Conservation (phyloP, 768 basidiomycete species). For the Boletus rubroflammeus region DNA sequence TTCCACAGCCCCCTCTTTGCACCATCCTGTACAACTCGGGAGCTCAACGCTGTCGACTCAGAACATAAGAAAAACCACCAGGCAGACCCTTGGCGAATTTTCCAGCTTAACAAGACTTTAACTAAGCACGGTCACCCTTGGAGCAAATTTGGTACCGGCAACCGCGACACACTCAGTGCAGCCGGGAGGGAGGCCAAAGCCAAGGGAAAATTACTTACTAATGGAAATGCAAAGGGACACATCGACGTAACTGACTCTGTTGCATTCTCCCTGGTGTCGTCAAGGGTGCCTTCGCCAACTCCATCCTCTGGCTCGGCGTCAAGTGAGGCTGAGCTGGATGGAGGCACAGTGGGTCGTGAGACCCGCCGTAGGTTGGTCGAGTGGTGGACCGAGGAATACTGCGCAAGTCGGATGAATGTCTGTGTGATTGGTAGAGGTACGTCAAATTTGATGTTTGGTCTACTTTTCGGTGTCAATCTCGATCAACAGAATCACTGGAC, state of each 20-base stretch:
- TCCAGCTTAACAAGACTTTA: slow-evolving; percentile 88
- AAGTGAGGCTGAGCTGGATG: slow-evolving; percentile 67
- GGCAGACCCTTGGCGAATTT: slow-evolving; percentile 87
- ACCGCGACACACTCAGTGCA: slow-evolving; percentile 65
- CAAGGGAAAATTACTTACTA: slow-evolving; percentile 39
- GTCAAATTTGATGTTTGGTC: not conserved
- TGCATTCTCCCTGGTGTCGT: slow-evolving; percentile 45
- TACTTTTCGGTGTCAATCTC: not conserved
- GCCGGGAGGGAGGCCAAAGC: slow-evolving; percentile 56
- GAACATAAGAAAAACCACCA: slow-evolving; percentile 98
- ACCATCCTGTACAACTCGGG: slow-evolving; percentile 79
- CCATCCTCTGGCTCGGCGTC: slow-evolving; percentile 51
- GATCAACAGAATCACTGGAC: slow-evolving; percentile 64
- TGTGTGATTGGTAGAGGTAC: slow-evolving; percentile 78
- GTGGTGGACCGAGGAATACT: slow-evolving; percentile 84
- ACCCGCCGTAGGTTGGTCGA: slow-evolving; percentile 73
- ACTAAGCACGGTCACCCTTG: slow-evolving; percentile 77
- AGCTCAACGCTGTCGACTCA: slow-evolving; percentile 94
- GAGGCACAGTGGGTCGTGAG: slow-evolving; percentile 76
- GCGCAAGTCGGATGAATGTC: slow-evolving; percentile 76
- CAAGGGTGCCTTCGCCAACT: slow-evolving; percentile 55
- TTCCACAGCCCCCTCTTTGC: slow-evolving; percentile 92
- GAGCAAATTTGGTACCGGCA: slow-evolving; percentile 90
- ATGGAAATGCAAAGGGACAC: slow-evolving; percentile 25
- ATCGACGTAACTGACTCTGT: slow-evolving; percentile 19